Evolutionary conservation across 768 basidiomycete species (phyloP).

Genomic region (Hemileccinum rubropunctum): DNA sequence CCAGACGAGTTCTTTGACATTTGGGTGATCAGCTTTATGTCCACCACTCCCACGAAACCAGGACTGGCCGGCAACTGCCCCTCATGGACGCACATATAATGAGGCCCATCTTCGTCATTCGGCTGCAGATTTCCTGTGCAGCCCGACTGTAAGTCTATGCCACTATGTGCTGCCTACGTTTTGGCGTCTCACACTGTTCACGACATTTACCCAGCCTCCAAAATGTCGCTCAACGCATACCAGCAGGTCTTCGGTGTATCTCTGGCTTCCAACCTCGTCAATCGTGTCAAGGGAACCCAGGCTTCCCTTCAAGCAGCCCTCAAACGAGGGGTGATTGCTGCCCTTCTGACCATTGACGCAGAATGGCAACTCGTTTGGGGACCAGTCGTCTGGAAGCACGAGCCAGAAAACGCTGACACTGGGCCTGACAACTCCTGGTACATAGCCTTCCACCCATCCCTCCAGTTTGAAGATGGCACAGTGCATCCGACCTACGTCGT

Average conservation of each 20-base stretch:
- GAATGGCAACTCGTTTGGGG: slow-evolving; percentile 15
- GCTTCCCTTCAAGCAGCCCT: background rate
- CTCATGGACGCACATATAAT: background rate
- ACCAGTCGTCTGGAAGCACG: slow-evolving; percentile 14
- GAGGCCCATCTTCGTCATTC: background rate
- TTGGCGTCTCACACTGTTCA: background rate
- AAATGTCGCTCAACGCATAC: background rate
- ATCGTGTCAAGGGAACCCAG: slow-evolving; percentile 53
- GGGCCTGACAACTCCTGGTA: slow-evolving; percentile 18
- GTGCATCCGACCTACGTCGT: slow-evolving; percentile 8
- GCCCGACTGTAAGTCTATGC: background rate
- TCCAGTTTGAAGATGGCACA: slow-evolving; percentile 12
- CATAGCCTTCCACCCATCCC: slow-evolving; percentile 8
- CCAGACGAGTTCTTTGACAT: no score
- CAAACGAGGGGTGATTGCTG: background rate
- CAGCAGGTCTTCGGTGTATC: slow-evolving; percentile 9
- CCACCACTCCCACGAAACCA: background rate
- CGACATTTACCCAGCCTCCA: background rate
- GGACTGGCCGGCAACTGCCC: background rate
- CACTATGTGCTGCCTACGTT: background rate
- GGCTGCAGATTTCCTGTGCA: background rate
- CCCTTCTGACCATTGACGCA: background rate
- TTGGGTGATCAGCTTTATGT: background rate
- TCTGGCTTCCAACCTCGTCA: slow-evolving; percentile 43
- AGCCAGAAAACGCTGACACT: slow-evolving; percentile 1